A percentile compares a stretch with the other conserved stretches of the same genome.
Conservation (phyloP, 495 filamentous ascomycete genomes). For the Neurospora sp. region DNA sequence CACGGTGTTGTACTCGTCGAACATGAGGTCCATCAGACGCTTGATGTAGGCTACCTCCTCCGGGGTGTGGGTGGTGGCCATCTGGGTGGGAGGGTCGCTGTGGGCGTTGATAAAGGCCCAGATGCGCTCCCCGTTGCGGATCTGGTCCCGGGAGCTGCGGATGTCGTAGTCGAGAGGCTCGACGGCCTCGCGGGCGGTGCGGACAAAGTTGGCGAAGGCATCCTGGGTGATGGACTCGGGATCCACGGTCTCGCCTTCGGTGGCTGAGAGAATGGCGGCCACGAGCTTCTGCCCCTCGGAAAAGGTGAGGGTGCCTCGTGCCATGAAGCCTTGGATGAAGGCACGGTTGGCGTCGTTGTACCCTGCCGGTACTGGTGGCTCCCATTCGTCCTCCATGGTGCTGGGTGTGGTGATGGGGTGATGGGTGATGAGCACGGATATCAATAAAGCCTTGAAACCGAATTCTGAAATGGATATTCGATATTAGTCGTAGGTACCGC, state of each 20-base stretch:
- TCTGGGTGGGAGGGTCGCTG: constrained; percentile 70
- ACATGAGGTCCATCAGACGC: constrained; percentile 84
- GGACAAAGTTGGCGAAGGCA: constrained; percentile 58
- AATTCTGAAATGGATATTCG: neutral
- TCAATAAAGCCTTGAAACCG: neutral
- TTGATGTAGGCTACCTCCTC: constrained; percentile 91
- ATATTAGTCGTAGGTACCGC: neutral
- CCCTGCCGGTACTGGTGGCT: constrained; percentile 17
- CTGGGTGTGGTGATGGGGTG: neutral
- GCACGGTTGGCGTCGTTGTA: constrained; percentile 66
- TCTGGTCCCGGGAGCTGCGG: constrained; percentile 57
- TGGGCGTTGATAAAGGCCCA: constrained; percentile 85
- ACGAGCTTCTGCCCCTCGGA: constrained; percentile 61
- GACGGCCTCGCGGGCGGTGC: constrained; percentile 58
- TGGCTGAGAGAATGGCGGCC: constrained; percentile 58
- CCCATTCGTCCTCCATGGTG: constrained; percentile 19
- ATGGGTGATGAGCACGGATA: neutral
- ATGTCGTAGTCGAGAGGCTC: constrained; percentile 83
- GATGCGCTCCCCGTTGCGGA: constrained; percentile 33
- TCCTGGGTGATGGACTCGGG: constrained; percentile 53
- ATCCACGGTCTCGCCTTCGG: constrained; percentile 15
- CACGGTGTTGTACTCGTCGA: constrained; percentile 70
- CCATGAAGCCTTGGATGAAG: constrained; percentile 88
- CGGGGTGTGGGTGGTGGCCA: constrained; percentile 68
- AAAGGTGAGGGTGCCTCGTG: constrained; percentile 64